phyloP scores from a whole-genome alignment of 202 grass and related monocot species.

The Setaria italica region DNA sequence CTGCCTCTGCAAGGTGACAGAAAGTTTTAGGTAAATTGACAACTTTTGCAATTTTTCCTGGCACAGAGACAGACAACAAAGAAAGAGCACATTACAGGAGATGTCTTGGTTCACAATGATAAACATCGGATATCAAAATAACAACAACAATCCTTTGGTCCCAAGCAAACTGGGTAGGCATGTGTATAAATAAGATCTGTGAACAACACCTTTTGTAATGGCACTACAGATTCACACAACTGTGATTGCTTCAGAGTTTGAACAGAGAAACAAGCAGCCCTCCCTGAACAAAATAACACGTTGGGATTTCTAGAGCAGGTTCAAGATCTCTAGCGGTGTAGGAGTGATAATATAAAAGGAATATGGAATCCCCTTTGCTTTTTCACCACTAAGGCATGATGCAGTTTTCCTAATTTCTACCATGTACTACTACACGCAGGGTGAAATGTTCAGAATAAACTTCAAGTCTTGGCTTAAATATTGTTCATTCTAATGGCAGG shows the following conservation, averaged over 20 bases:
- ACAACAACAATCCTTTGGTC: background rate
- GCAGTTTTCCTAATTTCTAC: no score
- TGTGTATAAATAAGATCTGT: background rate
- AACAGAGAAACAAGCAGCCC: slow-evolving; percentile 18
- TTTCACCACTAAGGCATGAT: no score
- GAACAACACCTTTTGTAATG: slow-evolving; percentile 16
- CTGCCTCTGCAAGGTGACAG: slow-evolving; percentile 34
- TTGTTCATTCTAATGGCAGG: no score
- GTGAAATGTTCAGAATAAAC: no score
- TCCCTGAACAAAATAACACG: no score
- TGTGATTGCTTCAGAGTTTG: background rate
- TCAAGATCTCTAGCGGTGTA: no score
- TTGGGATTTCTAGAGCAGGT: no score
- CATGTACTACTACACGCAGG: no score
- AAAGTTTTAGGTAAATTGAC: background rate
- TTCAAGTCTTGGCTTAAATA: no score
- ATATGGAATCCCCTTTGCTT: no score
- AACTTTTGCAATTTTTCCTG: background rate
- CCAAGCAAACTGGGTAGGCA: background rate
- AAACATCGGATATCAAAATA: slow-evolving; percentile 5
- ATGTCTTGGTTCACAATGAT: slow-evolving; percentile 19
- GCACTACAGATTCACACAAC: background rate
- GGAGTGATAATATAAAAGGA: no score
- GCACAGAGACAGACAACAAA: background rate
- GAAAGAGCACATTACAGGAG: no score